Evolutionary conservation across 352 stramenopile species (phyloP), one percentile per base, ranked within the genome.

Genomic region (Phytophthora citrophthora): DNA sequence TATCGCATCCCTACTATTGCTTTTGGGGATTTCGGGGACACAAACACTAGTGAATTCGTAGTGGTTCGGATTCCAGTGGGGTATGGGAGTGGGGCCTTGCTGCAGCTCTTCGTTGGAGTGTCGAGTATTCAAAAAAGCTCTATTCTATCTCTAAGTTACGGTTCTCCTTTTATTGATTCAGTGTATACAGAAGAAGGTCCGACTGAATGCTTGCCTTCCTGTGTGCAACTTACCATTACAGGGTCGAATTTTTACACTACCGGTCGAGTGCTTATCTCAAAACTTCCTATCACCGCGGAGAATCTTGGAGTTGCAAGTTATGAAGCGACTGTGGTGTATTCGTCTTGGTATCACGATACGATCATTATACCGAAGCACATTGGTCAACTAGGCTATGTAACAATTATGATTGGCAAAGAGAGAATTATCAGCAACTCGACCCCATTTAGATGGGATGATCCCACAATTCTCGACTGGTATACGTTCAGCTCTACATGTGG

Each of bases 181-280:
- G 77, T 90, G 44, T 81, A 74, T 58, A 90, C 74, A 7, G 78
- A 89, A 31, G 83, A 90, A 74, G 83, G 83, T 1, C 77, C 80
- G 1, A 55, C 39, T n/a, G 55, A 64, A 5, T 86, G 78, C 53
- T 40, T 77, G 3, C 76, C 74, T 18, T 76, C 66, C 2, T 89
- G 79, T 18, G 69, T 86, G 9, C 79, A 70, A 26, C 64, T 92
- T 10, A 79, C 72, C 5, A 63, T 92, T 49, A 74, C 68, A 15
- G 83, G 83, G 2, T 76, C 29, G 24, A 84, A 89, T 45, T 78
- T 92, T 13, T 88, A 78, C 47, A 79, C 64, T 9, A 55, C 41
- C 38, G 79, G 79, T 0, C 68, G 65, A 16, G 62, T 79, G 9
- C 68, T 79, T 16, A 47, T 88, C 8, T 79, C 79, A 0, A 80